phyloP scores from a whole-genome alignment of 2,329 filamentous ascomycete genomes.

The Aspergillus sp. region DNA sequence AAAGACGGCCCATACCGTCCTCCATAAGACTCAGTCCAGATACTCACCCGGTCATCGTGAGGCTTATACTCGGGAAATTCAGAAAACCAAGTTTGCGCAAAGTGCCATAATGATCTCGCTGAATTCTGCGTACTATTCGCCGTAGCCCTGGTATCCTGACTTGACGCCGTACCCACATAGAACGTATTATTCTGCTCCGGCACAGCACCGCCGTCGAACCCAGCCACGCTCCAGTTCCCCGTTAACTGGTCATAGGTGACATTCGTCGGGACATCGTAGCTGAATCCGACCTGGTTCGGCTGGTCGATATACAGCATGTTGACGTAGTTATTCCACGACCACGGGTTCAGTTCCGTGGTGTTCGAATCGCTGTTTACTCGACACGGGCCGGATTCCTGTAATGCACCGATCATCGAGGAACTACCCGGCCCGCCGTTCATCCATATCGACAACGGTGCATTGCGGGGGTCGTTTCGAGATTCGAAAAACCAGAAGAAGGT shows the following conservation, averaged over 20 bases:
- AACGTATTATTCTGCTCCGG: conserved; percentile 50
- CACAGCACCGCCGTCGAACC: conserved; percentile 19
- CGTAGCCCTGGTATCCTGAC: conserved; percentile 37
- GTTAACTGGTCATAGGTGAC: conserved; percentile 32
- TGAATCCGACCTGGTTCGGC: conserved; percentile 57
- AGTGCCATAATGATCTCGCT: conserved; percentile 55
- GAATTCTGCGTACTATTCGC: conserved; percentile 50
- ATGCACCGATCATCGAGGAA: conserved; percentile 53
- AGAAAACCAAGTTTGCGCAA: conserved; percentile 58
- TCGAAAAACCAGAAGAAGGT: conserved; percentile 66
- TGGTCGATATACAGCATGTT: conserved; percentile 70
- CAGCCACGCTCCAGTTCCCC: conserved; percentile 17
- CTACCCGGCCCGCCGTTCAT: conserved; percentile 59
- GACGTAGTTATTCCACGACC: conserved; percentile 59
- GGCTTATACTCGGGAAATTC: conserved; percentile 60
- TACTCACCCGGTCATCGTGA: conserved; percentile 47
- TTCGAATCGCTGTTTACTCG: conserved; percentile 49
- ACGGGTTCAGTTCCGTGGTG: conserved; percentile 50
- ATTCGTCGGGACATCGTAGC: conserved; percentile 44
- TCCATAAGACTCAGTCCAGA: conserved; percentile 44
- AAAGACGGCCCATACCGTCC: conserved; percentile 41
- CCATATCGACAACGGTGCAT: conserved; percentile 57
- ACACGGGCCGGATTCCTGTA: conserved; percentile 51
- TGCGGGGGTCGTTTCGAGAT: conserved; percentile 47
- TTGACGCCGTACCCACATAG: conserved; percentile 49